phyloP scores from a whole-genome alignment of 441 rosid species.

The Erodium trifolium region DNA sequence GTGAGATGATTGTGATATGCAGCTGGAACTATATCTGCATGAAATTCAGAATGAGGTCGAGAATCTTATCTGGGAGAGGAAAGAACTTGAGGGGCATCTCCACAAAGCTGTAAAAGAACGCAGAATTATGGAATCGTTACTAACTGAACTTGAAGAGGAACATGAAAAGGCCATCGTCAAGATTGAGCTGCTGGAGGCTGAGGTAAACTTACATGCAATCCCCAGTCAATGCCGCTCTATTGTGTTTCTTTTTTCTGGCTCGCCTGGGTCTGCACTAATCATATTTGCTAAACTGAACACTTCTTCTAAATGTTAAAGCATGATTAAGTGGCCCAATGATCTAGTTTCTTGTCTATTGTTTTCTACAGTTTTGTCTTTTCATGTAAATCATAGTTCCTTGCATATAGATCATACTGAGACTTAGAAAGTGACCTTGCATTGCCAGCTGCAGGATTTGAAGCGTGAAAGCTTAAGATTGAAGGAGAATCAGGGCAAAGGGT shows the following conservation, averaged over 20 bases:
- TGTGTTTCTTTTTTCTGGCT: not conserved
- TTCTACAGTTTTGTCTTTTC: not conserved
- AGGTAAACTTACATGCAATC: constrained; percentile 37
- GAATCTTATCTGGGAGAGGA: constrained; percentile 41
- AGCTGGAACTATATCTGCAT: constrained; percentile 54
- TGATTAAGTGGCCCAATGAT: too few species aligned
- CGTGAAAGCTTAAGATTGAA: constrained; percentile 45
- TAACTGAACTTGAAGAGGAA: constrained; percentile 64
- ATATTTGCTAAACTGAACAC: not conserved
- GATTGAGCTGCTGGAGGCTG: constrained; percentile 43
- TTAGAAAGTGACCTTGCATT: not conserved
- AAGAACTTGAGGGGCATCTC: constrained; percentile 46
- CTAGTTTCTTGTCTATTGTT: not conserved
- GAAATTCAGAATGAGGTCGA: constrained; percentile 49
- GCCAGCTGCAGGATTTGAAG: constrained; percentile 47
- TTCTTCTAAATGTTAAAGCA: too few species aligned
- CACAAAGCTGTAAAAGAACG: constrained; percentile 40
- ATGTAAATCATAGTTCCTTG: not conserved
- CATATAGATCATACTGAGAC: not conserved
- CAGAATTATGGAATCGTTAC: constrained; percentile 41
- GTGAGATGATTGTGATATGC: constrained; percentile 21
- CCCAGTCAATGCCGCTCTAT: not conserved
- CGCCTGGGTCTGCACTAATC: not conserved
- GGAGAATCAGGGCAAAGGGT: constrained; percentile 30
- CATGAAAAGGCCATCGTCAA: constrained; percentile 41